These are phyloP conservation scores for Aschersonia sp. DNA, from an alignment of 2,329 filamentous ascomycete species.

Conservation along the genomic window DNA sequence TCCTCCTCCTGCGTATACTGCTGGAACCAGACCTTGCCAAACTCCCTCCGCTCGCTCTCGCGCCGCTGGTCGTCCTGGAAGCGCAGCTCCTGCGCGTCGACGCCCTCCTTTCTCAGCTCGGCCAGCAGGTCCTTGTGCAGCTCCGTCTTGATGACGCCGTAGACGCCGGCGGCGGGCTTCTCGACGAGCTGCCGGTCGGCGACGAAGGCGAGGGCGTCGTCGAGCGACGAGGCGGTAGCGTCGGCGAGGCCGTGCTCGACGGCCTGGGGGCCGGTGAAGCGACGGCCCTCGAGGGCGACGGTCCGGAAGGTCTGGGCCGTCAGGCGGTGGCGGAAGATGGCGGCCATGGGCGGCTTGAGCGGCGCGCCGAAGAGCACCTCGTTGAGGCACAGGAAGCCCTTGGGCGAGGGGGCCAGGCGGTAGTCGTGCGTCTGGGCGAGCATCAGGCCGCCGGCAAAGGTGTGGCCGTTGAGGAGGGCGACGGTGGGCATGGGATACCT, in stretches of 20 bases:
- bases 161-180: conserved; percentile 52
- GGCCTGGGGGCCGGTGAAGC: conserved; percentile 50
- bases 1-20: conserved; percentile 30
- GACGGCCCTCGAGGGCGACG: conserved; percentile 58
- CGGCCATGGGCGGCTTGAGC: conserved; percentile 59
- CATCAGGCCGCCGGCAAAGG: conserved; percentile 63
- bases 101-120: conserved; percentile 36
- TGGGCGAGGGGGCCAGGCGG: conserved; percentile 54
- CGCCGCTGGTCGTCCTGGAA: conserved; percentile 25
- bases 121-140: conserved; percentile 56
- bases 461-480: conserved; percentile 66
- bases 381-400: conserved; percentile 68
- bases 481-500: conserved; percentile 69
- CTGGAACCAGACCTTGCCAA: conserved; percentile 30
- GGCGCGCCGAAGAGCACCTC: conserved; percentile 68
- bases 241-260: conserved; percentile 56
- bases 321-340: conserved; percentile 60
- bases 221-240: conserved; percentile 36
- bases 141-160: conserved; percentile 58
- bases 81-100: conserved; percentile 33
- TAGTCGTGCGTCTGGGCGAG: conserved; percentile 74
- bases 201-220: conserved; percentile 48
- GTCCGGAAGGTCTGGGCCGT: conserved; percentile 39
- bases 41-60: conserved; percentile 27
- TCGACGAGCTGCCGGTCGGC: conserved; percentile 40